phyloP scores from a whole-genome alignment of 495 filamentous ascomycete species.

The Wilcoxina mikolae region DNA sequence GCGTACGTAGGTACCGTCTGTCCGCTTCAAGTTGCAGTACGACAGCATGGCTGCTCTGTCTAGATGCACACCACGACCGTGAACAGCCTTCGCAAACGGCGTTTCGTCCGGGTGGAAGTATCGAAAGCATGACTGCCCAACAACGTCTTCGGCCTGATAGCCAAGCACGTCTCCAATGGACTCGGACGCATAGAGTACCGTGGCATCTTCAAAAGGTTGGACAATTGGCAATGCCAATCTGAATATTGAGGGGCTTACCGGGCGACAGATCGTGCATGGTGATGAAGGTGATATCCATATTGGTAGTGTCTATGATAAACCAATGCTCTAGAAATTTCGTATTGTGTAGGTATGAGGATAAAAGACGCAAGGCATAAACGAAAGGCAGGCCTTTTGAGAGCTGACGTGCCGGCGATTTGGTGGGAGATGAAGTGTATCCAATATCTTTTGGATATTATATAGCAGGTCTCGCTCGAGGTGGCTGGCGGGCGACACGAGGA shows the following conservation, averaged over 20 bases:
- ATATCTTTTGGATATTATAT: too few relatives aligned
- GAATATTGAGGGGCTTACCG: slow-evolving; percentile 30
- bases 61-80: slow-evolving; percentile 56
- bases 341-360: too few relatives aligned
- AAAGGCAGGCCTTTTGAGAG: too few relatives aligned
- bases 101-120: slow-evolving; percentile 77
- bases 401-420: too few relatives aligned
- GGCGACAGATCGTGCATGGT: slow-evolving; percentile 59
- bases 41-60: slow-evolving; percentile 77
- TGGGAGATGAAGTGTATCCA: too few relatives aligned
- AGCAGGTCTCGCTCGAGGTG: too few relatives aligned
- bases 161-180: slow-evolving; percentile 72
- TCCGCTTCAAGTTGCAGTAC: slow-evolving; percentile 58
- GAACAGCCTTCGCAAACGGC: slow-evolving; percentile 56
- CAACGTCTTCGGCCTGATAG: slow-evolving; percentile 59
- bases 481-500: too few relatives aligned
- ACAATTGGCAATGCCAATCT: slow-evolving; percentile 4
- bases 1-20: slow-evolving; percentile 55
- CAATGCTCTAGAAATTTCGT: background rate
- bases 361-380: too few relatives aligned
- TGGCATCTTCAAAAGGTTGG: slow-evolving; percentile 48
- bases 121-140: slow-evolving; percentile 65
- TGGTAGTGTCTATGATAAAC: slow-evolving; percentile 16
- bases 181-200: slow-evolving; percentile 69
- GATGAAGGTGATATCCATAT: slow-evolving; percentile 87